Percentiles rank a stretch among this genome's conserved stretches.
These are phyloP conservation scores for Stephania cephalantha DNA, from an alignment of 164 flowering plant species.

Conservation along the genomic window DNA sequence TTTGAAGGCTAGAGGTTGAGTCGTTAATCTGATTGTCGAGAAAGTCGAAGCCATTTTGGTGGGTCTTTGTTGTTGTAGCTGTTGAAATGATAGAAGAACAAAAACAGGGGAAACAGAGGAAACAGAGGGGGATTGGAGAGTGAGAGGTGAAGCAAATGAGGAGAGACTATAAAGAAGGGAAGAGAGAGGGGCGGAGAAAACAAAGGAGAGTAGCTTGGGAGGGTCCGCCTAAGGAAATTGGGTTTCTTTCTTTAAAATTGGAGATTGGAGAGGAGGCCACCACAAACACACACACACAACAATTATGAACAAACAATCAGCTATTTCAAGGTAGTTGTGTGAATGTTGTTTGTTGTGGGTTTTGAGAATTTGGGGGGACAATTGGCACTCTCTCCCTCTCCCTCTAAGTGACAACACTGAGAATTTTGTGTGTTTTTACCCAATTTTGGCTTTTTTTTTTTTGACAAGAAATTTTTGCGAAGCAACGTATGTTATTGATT, in stretches of 20 bases:
- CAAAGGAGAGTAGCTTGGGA: slow-evolving; percentile 22
- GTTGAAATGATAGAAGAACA: background rate
- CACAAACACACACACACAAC: background rate
- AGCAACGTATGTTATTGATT: no score
- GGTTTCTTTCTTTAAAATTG: background rate
- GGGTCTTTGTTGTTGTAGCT: no score
- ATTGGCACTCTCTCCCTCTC: background rate
- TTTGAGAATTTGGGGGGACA: background rate
- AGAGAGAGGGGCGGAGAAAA: slow-evolving; percentile 30
- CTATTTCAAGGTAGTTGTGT: background rate
- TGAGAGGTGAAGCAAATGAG: background rate
- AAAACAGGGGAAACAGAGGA: background rate
- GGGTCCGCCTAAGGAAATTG: slow-evolving; percentile 20
- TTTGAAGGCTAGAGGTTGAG: slow-evolving; percentile 20
- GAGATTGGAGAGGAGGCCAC: background rate
- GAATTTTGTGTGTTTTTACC: no score
- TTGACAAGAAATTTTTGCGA: no score
- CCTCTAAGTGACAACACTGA: background rate
- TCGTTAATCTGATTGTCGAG: slow-evolving; percentile 24
- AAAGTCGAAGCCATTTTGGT: slow-evolving; percentile 28
- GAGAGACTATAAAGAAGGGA: background rate
- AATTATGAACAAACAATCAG: background rate
- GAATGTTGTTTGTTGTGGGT: background rate
- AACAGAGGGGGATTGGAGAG: background rate
- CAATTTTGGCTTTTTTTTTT: no score